Conservation (phyloP, 495 filamentous ascomycete genomes). For the Daldinia grandis region DNA sequence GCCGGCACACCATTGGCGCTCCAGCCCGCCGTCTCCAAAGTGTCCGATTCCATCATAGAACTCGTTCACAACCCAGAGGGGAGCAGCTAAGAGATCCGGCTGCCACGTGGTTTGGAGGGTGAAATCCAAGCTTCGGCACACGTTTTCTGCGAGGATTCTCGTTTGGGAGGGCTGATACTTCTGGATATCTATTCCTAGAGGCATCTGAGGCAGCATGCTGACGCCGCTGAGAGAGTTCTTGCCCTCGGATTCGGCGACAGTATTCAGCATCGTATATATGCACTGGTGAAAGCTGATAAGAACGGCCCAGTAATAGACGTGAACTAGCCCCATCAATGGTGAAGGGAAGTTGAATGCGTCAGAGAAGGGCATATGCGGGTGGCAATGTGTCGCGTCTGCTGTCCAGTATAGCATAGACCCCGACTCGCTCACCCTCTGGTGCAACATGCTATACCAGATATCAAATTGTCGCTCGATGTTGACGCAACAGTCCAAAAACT, state of each 20-base stretch:
- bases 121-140: conserved; percentile 53
- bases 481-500: conserved; percentile 52
- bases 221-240: not conserved
- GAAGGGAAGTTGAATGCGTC: conserved; percentile 48
- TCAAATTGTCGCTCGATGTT: conserved; percentile 52
- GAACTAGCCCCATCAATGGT: conserved; percentile 45
- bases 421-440: conserved; percentile 31
- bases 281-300: conserved; percentile 52
- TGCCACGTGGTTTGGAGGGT: conserved; percentile 46
- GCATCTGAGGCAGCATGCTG: conserved; percentile 34
- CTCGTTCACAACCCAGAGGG: conserved; percentile 45
- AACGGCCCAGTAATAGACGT: conserved; percentile 53
- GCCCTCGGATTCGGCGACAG: conserved; percentile 46
- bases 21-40: conserved; percentile 46
- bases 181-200: conserved; percentile 37
- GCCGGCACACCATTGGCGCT: conserved; percentile 54
- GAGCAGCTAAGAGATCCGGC: conserved; percentile 52
- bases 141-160: conserved; percentile 45
- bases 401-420: conserved; percentile 41
- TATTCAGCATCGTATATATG: conserved; percentile 48
- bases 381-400: conserved; percentile 9
- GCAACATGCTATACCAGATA: conserved; percentile 49
- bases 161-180: conserved; percentile 43
- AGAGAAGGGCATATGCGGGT: conserved; percentile 48
- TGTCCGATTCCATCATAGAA: conserved; percentile 46